Evolutionary conservation across 1,139 yeast species (phyloP).

Genomic region (Spathaspora sp.): DNA sequence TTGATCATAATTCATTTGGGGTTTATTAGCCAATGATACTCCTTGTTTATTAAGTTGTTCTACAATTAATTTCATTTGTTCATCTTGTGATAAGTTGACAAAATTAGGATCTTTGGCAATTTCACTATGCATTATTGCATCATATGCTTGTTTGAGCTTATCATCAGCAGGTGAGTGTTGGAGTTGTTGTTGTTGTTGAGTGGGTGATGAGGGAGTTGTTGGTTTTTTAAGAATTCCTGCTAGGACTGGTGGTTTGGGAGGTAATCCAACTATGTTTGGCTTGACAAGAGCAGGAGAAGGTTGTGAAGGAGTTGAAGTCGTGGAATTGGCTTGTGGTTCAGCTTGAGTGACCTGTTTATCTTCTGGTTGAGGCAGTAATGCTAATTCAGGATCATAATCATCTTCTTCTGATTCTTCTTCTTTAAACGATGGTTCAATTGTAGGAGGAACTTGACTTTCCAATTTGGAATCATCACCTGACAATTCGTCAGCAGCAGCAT

Average conservation of each 20-base stretch:
- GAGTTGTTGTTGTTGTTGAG: too few species aligned
- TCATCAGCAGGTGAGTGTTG: slow-evolving; percentile 13
- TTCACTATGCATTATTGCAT: slow-evolving; percentile 35
- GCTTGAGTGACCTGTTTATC: background rate
- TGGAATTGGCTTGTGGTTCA: background rate
- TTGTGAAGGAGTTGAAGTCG: background rate
- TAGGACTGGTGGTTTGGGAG: slow-evolving; percentile 32
- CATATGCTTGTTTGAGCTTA: slow-evolving; percentile 31
- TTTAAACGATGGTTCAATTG: slow-evolving; percentile 6
- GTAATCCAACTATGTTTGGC: slow-evolving; percentile 18
- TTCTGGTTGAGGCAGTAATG: slow-evolving; percentile 1
- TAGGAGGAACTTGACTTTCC: slow-evolving; percentile 17
- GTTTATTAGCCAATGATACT: slow-evolving; percentile 20
- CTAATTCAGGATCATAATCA: slow-evolving; percentile 13
- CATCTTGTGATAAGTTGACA: slow-evolving; percentile 26
- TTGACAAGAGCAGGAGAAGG: slow-evolving; percentile 4
- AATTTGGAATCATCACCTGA: slow-evolving; percentile 5
- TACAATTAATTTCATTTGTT: slow-evolving; percentile 34
- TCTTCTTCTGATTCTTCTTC: slow-evolving; percentile 11
- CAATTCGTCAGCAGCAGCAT: slow-evolving; percentile 22
- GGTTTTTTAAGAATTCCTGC: slow-evolving; percentile 11
- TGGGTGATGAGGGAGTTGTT: slow-evolving; percentile 7
- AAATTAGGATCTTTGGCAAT: slow-evolving; percentile 33
- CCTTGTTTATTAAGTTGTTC: slow-evolving; percentile 28
- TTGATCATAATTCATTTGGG: slow-evolving; percentile 34